phyloP scores from a whole-genome alignment of 148 eudicot species.

The Bassia scoparia region DNA sequence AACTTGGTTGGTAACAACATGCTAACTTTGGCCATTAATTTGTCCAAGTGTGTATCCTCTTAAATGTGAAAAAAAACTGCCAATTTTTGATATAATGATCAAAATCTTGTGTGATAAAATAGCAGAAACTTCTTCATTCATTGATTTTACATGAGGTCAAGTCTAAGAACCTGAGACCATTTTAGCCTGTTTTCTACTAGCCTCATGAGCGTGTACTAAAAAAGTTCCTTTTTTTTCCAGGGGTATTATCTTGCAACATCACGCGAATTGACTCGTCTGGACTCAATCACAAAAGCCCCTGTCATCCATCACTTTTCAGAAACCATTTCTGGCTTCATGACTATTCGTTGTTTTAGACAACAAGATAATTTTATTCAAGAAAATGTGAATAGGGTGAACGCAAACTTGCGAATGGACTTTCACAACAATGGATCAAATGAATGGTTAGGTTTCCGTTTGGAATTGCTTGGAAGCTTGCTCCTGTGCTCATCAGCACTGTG shows the following conservation, averaged over 20 bases:
- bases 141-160: background rate
- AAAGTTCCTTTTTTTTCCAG: constrained; percentile 35
- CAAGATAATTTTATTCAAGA: constrained; percentile 60
- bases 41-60: background rate
- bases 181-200: background rate
- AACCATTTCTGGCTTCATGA: constrained; percentile 90
- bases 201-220: background rate
- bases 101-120: background rate
- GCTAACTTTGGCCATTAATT: background rate
- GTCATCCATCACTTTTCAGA: constrained; percentile 95
- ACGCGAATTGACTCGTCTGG: constrained; percentile 89
- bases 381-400: constrained; percentile 71
- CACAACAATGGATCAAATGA: constrained; percentile 90
- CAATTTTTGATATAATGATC: no score
- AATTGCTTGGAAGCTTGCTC: constrained; percentile 69
- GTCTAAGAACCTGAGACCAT: background rate
- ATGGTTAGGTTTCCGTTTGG: constrained; percentile 94
- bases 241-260: constrained; percentile 84
- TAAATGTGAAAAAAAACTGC: no score
- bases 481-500: constrained; percentile 76
- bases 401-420: constrained; percentile 83
- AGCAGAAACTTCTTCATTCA: background rate
- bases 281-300: constrained; percentile 95
- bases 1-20: background rate
- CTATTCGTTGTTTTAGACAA: constrained; percentile 82